phyloP scores from a whole-genome alignment of 2,329 filamentous ascomycete genomes.

The Diplocarpon rosae region DNA sequence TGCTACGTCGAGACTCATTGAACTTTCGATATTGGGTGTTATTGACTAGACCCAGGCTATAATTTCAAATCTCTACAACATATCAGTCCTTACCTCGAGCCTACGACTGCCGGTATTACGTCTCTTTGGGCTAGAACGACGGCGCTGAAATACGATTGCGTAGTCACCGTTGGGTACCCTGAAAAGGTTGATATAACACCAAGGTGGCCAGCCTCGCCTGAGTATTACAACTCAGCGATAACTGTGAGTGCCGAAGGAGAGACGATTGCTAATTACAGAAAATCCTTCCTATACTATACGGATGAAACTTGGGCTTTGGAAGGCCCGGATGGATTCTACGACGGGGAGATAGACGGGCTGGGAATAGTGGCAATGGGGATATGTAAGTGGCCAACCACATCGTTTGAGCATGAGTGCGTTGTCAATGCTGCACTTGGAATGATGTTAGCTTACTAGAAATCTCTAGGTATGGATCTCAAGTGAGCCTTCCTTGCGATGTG shows the following conservation, averaged over 20 bases:
- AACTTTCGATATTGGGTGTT: conserved; percentile 39
- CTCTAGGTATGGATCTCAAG: conserved; percentile 49
- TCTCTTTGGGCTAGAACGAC: conserved; percentile 60
- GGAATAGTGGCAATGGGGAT: conserved; percentile 48
- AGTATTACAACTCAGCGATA: conserved; percentile 45
- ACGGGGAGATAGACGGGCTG: conserved; percentile 34
- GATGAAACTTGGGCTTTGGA: conserved; percentile 53
- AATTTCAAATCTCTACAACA: conserved; percentile 62
- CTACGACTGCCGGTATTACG: conserved; percentile 50
- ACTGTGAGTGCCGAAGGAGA: conserved; percentile 48
- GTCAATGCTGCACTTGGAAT: not conserved
- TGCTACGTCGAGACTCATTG: conserved; percentile 34
- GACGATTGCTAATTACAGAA: conserved; percentile 49
- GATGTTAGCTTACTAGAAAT: conserved; percentile 39
- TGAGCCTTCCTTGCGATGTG: conserved; percentile 21
- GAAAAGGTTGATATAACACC: conserved; percentile 47
- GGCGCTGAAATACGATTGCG: conserved; percentile 55
- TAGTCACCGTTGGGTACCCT: conserved; percentile 63
- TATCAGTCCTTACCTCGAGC: conserved; percentile 60
- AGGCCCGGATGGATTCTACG: conserved; percentile 41
- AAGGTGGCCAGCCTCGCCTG: conserved; percentile 38
- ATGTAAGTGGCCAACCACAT: conserved; percentile 32
- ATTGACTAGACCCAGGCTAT: conserved; percentile 55
- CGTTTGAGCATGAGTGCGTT: conserved; percentile 6
- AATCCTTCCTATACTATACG: conserved; percentile 45